Conservation (phyloP, 371 early-diverging fungal species). For the Actinomucor elegans region DNA sequence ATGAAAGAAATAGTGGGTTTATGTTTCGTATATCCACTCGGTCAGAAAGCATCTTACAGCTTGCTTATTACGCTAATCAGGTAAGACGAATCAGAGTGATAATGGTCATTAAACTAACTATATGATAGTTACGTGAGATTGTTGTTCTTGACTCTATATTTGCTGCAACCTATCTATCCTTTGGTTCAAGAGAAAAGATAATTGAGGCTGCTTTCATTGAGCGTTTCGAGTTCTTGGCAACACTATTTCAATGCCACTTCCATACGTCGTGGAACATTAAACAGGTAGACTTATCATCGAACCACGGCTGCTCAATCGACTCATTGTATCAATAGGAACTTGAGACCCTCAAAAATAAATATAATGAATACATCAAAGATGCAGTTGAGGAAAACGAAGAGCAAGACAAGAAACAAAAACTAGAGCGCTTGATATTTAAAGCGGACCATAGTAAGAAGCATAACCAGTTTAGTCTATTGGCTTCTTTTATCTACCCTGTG, state of each 20-base stretch:
- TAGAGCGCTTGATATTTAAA: conserved; percentile 6
- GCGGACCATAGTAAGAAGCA: not conserved
- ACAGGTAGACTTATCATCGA: conserved; percentile 17
- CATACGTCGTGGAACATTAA: conserved; percentile 17
- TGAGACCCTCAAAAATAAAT: not conserved
- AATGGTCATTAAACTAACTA: too few species aligned
- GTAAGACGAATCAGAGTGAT: conserved; percentile 14
- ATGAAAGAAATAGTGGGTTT: conserved; percentile 14
- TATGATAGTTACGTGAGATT: conserved; percentile 23
- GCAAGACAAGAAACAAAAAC: not conserved
- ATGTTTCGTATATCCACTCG: conserved; percentile 17
- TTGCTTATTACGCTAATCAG: conserved; percentile 37
- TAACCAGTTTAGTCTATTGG: conserved; percentile 22
- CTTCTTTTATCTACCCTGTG: conserved; percentile 33
- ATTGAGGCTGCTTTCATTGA: conserved; percentile 11
- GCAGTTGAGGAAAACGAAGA: not conserved
- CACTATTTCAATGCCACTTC: conserved; percentile 21
- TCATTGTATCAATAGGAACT: not conserved
- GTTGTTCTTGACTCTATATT: conserved; percentile 29
- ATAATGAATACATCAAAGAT: conserved; percentile 1
- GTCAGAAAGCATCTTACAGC: conserved; percentile 24
- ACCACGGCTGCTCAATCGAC: too few species aligned
- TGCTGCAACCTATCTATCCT: conserved; percentile 27
- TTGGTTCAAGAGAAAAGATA: conserved; percentile 4
- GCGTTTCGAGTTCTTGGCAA: conserved; percentile 27